Evolutionary conservation across 148 eudicot genomes (phyloP), one percentile per base, ranked within the genome.

Genomic region (Arbutus unedo): DNA sequence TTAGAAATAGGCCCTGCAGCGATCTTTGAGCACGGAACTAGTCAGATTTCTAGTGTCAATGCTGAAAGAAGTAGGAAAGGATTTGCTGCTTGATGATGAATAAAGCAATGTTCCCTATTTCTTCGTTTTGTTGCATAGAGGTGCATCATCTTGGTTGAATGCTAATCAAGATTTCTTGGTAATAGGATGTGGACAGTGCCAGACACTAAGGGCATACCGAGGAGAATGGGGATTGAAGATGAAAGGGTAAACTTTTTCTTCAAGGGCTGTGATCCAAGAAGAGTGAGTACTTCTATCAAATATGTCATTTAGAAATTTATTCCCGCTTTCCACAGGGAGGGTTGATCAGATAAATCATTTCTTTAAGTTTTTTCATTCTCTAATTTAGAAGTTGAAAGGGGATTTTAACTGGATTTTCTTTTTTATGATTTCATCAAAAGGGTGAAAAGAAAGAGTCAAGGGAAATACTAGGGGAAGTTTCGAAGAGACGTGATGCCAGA

Each of bases 181-280:
- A 53, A 66, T 80, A 95, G 97, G 82, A 64, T 64, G 70, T 93
- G 93, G 92, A 59, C 87, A 31, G 90, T 87, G 62, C 97, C 97
- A 74, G 98, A 93, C 88, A 93, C 92, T 55, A 90, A 88, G 78
- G 90, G 82, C 77, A 78, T 89, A 81, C 79, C 91, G 45, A 86
- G 89, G 85, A 82, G 91, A 79, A 87, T 88, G 18, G 86, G 86
- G 48, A 82, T 88, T 66, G 92, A 89, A 84, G 90, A 87, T 16
- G 92, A 87, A 49, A 89, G 92, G 84, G 91, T 89, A 57, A 89
- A 88, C 70, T 79, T 92, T 68, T 85, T 92, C 47, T 71, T 85
- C 25, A 93, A 90, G 76, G 94, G 81, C 21, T 85, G 88, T 83
- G 85, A 78, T 83, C 83, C 78, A 73, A 90, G 83, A 82, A 53